Conservation (phyloP, 2,329 filamentous ascomycete species). For the Aspergillus sergii region DNA sequence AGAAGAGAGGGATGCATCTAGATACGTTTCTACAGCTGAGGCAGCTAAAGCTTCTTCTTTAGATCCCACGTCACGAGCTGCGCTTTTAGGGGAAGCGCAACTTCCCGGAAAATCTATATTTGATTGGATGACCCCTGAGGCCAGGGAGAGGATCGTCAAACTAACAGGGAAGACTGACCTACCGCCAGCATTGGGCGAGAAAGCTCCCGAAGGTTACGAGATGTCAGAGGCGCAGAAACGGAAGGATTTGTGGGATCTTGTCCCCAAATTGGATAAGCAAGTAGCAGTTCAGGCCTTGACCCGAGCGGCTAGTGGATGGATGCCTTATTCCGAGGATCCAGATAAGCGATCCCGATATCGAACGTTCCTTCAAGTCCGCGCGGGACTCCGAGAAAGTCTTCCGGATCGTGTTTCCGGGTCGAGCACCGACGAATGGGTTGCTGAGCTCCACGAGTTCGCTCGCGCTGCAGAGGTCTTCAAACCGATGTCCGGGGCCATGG, state of each 20-base stretch:
- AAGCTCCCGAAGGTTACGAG: slow-evolving; percentile 65
- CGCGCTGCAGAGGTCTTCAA: slow-evolving; percentile 80
- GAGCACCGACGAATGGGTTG: slow-evolving; percentile 72
- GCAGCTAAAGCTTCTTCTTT: slow-evolving; percentile 76
- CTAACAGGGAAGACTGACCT: slow-evolving; percentile 76
- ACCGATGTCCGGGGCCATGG: slow-evolving; percentile 90
- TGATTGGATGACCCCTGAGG: slow-evolving; percentile 80
- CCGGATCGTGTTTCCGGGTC: slow-evolving; percentile 58
- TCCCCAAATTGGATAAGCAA: slow-evolving; percentile 67
- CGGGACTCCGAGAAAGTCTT: slow-evolving; percentile 61
- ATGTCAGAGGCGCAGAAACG: slow-evolving; percentile 65
- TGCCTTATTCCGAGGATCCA: slow-evolving; percentile 83
- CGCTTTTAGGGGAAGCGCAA: slow-evolving; percentile 75
- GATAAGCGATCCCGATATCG: slow-evolving; percentile 79
- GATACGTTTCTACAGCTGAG: slow-evolving; percentile 70
- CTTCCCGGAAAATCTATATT: slow-evolving; percentile 94
- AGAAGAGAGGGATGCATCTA: slow-evolving; percentile 32
- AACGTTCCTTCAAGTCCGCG: slow-evolving; percentile 75
- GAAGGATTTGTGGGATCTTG: slow-evolving; percentile 59
- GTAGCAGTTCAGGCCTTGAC: slow-evolving; percentile 70
- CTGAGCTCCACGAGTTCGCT: slow-evolving; percentile 78
- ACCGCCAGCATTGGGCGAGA: slow-evolving; percentile 75
- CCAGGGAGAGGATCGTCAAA: slow-evolving; percentile 74
- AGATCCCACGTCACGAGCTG: slow-evolving; percentile 75
- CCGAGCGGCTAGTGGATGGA: slow-evolving; percentile 67